phyloP scores from a whole-genome alignment of 768 basidiomycete species.

The Lentinula raphanica region DNA sequence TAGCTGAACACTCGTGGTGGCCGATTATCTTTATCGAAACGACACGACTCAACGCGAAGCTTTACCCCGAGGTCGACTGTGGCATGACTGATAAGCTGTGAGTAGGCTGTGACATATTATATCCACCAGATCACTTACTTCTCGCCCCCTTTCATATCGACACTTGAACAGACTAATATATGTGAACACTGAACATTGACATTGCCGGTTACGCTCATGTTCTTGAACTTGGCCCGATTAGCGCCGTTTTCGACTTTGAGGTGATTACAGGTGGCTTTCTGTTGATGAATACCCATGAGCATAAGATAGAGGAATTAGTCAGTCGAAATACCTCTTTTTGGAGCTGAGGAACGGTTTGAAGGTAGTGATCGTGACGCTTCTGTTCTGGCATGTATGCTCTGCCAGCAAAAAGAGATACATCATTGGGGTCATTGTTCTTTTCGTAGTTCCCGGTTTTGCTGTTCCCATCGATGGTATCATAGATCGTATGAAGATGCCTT shows the following conservation, averaged over 20 bases:
- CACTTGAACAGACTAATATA: constrained; percentile 11
- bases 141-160: not conserved
- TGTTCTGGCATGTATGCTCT: constrained; percentile 13
- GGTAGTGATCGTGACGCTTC: constrained; percentile 10
- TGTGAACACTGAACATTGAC: constrained; percentile 16
- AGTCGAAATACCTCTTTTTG: not conserved
- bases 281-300: not conserved
- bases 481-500: not conserved
- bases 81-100: too few relatives aligned
- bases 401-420: constrained; percentile 14
- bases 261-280: constrained; percentile 20
- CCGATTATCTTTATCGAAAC: not conserved
- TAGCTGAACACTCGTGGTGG: not conserved
- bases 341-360: not conserved
- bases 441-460: constrained; percentile 14
- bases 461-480: constrained; percentile 17
- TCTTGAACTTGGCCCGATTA: constrained; percentile 20
- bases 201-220: constrained; percentile 17
- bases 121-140: not conserved
- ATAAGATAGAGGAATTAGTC: too few relatives aligned
- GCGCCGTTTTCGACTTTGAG: too few relatives aligned
- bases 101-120: not conserved
- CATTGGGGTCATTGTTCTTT: constrained; percentile 18
- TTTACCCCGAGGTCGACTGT: not conserved
- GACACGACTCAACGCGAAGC: too few relatives aligned